These are phyloP conservation scores for Xerocomellus dryophilus DNA, from an alignment of 768 basidiomycete species.

Conservation along the genomic window DNA sequence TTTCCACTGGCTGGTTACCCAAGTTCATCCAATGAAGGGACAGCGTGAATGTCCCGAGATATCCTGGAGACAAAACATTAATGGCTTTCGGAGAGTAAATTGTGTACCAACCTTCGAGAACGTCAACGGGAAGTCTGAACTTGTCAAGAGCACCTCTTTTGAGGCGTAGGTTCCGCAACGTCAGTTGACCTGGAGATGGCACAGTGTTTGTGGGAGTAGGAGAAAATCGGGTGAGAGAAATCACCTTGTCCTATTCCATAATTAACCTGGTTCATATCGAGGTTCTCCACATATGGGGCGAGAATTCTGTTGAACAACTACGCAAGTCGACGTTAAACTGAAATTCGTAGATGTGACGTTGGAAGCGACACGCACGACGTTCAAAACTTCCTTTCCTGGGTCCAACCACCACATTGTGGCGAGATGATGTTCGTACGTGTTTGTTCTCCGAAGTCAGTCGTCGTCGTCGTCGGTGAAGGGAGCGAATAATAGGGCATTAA, in stretches of 20 bases:
- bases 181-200: constrained; percentile 58
- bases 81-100: not conserved
- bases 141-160: constrained; percentile 95
- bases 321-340: not conserved
- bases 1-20: constrained; percentile 85
- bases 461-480: constrained; percentile 1
- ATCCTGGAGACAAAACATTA: constrained; percentile 45
- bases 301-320: constrained; percentile 88
- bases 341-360: not conserved
- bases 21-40: constrained; percentile 89
- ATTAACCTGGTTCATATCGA: constrained; percentile 93
- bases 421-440: constrained; percentile 1
- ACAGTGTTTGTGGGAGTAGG: constrained; percentile 4
- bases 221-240: constrained; percentile 2
- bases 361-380: constrained; percentile 48
- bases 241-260: constrained; percentile 87
- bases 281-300: constrained; percentile 92
- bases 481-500: constrained; percentile 33
- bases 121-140: constrained; percentile 92
- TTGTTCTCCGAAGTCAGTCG: not conserved
- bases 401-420: constrained; percentile 81
- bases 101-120: constrained; percentile 68
- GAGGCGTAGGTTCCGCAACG: constrained; percentile 75
- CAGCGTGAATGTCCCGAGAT: constrained; percentile 81
- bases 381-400: constrained; percentile 80